Conservation (phyloP, 2,329 filamentous ascomycete species). For the Dothideomycetes sp. region DNA sequence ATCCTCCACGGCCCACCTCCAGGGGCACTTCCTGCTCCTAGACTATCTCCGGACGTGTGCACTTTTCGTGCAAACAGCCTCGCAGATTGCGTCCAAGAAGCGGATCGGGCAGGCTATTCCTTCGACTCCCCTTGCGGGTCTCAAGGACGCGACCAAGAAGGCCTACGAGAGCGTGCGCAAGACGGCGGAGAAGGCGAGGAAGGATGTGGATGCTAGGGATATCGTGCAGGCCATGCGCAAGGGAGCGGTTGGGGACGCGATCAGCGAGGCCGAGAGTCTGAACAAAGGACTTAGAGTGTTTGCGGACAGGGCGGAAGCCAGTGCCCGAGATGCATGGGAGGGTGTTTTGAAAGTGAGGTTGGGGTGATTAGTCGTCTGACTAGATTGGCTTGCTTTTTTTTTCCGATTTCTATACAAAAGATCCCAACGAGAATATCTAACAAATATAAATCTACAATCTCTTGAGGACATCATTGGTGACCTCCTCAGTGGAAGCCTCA, state of each 20-base stretch:
- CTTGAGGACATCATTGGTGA: constrained; percentile 76
- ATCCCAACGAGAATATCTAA: too few species aligned
- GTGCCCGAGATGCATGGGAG: constrained; percentile 8
- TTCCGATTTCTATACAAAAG: constrained; percentile 7
- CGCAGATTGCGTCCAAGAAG: constrained; percentile 5
- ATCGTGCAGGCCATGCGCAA: constrained; percentile 10
- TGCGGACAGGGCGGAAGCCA: constrained; percentile 6
- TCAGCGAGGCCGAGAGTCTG: constrained; percentile 2
- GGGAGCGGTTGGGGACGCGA: constrained; percentile 3
- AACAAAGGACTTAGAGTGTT: constrained; percentile 3
- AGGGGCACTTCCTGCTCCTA: constrained; percentile 14
- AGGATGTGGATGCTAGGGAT: constrained; percentile 7
- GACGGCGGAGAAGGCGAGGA: constrained; percentile 14
- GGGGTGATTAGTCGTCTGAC: neutral
- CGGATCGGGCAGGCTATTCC: constrained; percentile 1
- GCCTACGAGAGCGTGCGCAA: constrained; percentile 14
- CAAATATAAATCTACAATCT: constrained; percentile 50
- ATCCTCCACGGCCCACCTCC: constrained; percentile 9
- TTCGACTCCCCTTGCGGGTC: constrained; percentile 2
- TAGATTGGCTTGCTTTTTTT: too few species aligned
- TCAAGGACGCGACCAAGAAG: constrained; percentile 13
- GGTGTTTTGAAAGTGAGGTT: constrained; percentile 7
- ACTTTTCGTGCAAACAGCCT: constrained; percentile 13
- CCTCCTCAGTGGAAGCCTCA: constrained; percentile 72
- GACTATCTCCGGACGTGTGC: constrained; percentile 16